A percentile compares a stretch with the other conserved stretches of the same genome.
Conservation (phyloP, 1,284 basidiomycete genomes). For the Ceratobasidium sp. region DNA sequence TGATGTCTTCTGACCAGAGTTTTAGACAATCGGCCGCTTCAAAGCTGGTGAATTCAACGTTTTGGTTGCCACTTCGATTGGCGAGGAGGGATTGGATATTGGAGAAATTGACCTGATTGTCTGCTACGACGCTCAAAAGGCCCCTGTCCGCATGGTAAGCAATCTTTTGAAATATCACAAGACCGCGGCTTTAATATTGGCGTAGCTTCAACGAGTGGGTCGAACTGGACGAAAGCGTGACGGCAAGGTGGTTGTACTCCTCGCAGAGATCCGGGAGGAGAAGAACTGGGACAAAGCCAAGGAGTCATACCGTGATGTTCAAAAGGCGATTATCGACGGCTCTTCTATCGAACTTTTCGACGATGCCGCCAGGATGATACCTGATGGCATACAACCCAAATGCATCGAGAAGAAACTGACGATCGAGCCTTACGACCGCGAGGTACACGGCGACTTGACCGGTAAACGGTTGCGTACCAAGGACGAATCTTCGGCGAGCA, state of each 20-base stretch:
- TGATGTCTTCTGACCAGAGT: neutral
- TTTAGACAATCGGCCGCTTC: slow-evolving; percentile 84
- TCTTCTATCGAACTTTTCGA: slow-evolving; percentile 90
- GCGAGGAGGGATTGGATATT: slow-evolving; percentile 99
- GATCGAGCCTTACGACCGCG: slow-evolving; percentile 74
- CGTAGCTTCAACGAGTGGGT: slow-evolving; percentile 92
- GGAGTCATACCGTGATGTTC: slow-evolving; percentile 88
- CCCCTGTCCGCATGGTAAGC: slow-evolving; percentile 93
- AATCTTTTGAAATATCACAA: neutral
- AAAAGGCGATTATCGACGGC: slow-evolving; percentile 87
- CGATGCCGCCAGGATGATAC: slow-evolving; percentile 89
- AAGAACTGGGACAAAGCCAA: slow-evolving; percentile 91
- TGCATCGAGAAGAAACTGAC: slow-evolving; percentile 86
- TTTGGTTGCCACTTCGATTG: slow-evolving; percentile 95
- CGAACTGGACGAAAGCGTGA: slow-evolving; percentile 94
- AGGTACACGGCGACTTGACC: slow-evolving; percentile 57
- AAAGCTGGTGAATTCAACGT: slow-evolving; percentile 90
- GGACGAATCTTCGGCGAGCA: slow-evolving; percentile 51
- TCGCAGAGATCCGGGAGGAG: slow-evolving; percentile 92
- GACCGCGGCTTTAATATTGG: neutral
- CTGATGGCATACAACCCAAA: slow-evolving; percentile 77
- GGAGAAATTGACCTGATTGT: slow-evolving; percentile 98
- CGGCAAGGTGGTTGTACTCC: slow-evolving; percentile 91
- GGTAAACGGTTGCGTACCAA: slow-evolving; percentile 51
- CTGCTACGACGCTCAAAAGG: slow-evolving; percentile 97